Conservation (phyloP, 192 early-diverging fungal species). For the Coemansia sp. region DNA sequence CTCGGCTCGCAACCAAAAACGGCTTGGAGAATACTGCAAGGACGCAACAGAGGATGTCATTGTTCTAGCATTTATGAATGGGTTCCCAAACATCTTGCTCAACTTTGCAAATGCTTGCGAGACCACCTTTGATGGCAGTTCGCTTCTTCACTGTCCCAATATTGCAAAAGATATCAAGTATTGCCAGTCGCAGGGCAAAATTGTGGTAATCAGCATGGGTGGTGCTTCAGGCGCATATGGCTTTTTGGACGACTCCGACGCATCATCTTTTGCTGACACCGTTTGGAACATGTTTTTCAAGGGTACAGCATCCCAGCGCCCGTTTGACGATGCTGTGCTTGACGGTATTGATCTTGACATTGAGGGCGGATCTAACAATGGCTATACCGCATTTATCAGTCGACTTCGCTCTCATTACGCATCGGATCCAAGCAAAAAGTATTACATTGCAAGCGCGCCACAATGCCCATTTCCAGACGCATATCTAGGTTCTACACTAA, state of each 20-base stretch:
- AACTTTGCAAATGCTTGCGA: constrained; percentile 67
- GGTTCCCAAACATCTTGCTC: constrained; percentile 58
- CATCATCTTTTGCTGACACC: constrained; percentile 53
- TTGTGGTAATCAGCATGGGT: constrained; percentile 64
- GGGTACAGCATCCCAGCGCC: constrained; percentile 56
- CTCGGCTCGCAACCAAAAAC: constrained; percentile 48
- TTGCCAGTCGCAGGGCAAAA: constrained; percentile 68
- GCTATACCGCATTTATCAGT: constrained; percentile 56
- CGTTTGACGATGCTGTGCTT: constrained; percentile 62
- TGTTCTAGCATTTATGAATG: constrained; percentile 63
- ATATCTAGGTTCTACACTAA: constrained; percentile 55
- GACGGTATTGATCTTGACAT: constrained; percentile 67
- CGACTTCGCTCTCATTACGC: constrained; percentile 54
- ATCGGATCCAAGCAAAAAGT: constrained; percentile 47
- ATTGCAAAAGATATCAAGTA: constrained; percentile 64
- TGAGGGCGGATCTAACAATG: constrained; percentile 48
- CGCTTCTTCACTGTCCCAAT: constrained; percentile 58
- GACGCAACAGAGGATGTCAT: constrained; percentile 64
- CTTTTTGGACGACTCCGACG: constrained; percentile 50
- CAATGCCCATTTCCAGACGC: constrained; percentile 66
- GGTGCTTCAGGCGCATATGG: constrained; percentile 64
- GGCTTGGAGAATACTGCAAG: constrained; percentile 59
- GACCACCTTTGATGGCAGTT: constrained; percentile 58
- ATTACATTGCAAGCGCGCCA: constrained; percentile 63
- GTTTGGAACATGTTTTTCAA: constrained; percentile 66